Conservation (phyloP, 306 rosid genomes). For the Gillenia trifoliata region DNA sequence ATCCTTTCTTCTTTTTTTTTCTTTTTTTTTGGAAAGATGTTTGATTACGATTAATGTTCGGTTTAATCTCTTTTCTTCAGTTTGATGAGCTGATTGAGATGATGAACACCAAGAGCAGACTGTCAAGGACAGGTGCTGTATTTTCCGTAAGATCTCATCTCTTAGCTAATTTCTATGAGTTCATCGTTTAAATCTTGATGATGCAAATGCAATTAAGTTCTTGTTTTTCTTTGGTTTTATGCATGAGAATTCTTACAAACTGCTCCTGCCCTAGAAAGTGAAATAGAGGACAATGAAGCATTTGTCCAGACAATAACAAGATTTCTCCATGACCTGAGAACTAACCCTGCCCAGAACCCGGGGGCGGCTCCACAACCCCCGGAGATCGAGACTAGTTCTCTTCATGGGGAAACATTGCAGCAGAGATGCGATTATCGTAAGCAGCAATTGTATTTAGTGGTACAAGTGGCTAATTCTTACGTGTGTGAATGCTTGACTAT, state of each 20-base stretch:
- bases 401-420: too few relatives aligned
- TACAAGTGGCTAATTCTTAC: background rate
- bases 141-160: background rate
- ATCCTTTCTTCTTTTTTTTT: too few relatives aligned
- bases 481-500: background rate
- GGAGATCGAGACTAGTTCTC: background rate
- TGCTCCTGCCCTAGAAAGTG: background rate
- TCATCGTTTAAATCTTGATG: background rate
- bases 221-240: background rate
- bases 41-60: background rate
- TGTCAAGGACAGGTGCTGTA: conserved; percentile 17
- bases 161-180: background rate
- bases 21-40: background rate
- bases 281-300: conserved; percentile 20
- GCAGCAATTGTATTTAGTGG: background rate
- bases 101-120: conserved; percentile 18
- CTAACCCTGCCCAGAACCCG: conserved; percentile 12
- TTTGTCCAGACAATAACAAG: conserved; percentile 36
- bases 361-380: background rate
- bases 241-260: conserved; percentile 22
- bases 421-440: too few relatives aligned
- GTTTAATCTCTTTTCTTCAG: conserved; percentile 9
- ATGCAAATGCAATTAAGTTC: background rate
- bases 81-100: conserved; percentile 38
- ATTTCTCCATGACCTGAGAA: conserved; percentile 33